phyloP scores from a whole-genome alignment of 805 yeast species.

The Suhomyces sp. region DNA sequence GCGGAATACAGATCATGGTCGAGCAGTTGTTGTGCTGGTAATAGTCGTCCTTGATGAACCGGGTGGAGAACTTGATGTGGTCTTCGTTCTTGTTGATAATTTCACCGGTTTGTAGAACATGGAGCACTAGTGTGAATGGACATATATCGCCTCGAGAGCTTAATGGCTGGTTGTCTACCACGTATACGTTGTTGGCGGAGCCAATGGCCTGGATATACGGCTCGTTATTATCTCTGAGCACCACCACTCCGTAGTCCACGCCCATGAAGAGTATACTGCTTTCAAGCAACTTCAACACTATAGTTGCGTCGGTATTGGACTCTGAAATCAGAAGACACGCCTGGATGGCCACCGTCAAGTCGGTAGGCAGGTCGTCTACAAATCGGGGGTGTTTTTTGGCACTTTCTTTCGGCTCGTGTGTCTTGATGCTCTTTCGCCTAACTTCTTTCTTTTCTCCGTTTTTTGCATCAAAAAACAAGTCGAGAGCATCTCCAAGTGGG shows the following conservation, averaged over 20 bases:
- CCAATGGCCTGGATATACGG: conserved; percentile 28
- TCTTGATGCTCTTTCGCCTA: neutral
- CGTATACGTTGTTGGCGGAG: conserved; percentile 20
- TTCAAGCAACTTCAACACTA: conserved; percentile 36
- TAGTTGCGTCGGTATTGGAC: conserved; percentile 36
- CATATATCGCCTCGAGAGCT: conserved; percentile 40
- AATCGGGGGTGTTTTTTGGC: neutral
- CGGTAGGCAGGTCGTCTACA: neutral
- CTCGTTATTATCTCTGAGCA: conserved; percentile 17
- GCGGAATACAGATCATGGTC: conserved; percentile 44
- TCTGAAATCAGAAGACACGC: conserved; percentile 51
- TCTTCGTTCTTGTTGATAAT: conserved; percentile 37
- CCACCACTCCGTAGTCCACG: conserved; percentile 33
- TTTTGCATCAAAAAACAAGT: neutral
- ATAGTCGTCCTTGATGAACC: conserved; percentile 40
- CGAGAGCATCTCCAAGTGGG: neutral
- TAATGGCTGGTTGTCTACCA: conserved; percentile 32
- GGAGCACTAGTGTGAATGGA: conserved; percentile 39
- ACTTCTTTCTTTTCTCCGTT: neutral
- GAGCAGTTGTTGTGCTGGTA: conserved; percentile 31
- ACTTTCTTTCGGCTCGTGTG: neutral
- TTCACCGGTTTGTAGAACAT: conserved; percentile 36
- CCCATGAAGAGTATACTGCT: conserved; percentile 37
- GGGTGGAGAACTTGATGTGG: conserved; percentile 27
- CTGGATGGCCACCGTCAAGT: conserved; percentile 29